Base-by-base conservation (phyloP, 352 stramenopile species). In the Globisporangium takayamanum region DNA sequence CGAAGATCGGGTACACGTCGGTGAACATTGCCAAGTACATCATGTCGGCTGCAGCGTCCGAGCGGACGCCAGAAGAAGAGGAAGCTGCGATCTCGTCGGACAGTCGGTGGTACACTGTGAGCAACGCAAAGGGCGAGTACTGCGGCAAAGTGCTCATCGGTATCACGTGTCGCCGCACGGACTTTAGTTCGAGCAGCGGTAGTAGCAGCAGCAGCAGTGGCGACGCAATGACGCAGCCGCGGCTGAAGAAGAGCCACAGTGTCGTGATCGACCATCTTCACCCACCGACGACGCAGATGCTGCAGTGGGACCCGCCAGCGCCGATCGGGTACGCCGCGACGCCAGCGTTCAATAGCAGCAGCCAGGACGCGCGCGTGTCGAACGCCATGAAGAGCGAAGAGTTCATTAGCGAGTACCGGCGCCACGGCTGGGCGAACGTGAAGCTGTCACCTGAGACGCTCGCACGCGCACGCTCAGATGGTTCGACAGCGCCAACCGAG, bases 11-110 rank as follows among this genome's bases (percentile, higher is more conserved):
- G 1, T 74, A 84, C n/a, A 73, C 77, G 22, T 83, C 76, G 15
- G 55, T 92, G 6, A 94, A 94, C 47, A 76, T 94, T 37, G 80
- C 84, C 26, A 91, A 89, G 63, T 92, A 92, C 60, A 72, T 94
- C 50, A 92, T 92, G 80, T 87, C 81, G 44, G 68, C 69, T 11
- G 51, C 68, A 16, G 2, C 57, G 1, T 10, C 33, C 6, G 64
- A 60, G 11, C 63, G 52, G 4, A 67, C 59, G 6, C 61, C 48
- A 54, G 67, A 82, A 70, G 61, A 87, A 42, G 85, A 95, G 64
- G 81, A 95, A 22, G 67, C 68, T 3, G 76, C 81, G 8, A 88
- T 90, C 66, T 74, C 73, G n/a, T 72, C 78, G 12, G 80, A 91
- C 56, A 77, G 72, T 44, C 79, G 85, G 33, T 95, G 85, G 85